A percentile compares a stretch with the other conserved stretches of the same genome.
phyloP scores from a whole-genome alignment of 148 eudicot species.

The Silene conica region DNA sequence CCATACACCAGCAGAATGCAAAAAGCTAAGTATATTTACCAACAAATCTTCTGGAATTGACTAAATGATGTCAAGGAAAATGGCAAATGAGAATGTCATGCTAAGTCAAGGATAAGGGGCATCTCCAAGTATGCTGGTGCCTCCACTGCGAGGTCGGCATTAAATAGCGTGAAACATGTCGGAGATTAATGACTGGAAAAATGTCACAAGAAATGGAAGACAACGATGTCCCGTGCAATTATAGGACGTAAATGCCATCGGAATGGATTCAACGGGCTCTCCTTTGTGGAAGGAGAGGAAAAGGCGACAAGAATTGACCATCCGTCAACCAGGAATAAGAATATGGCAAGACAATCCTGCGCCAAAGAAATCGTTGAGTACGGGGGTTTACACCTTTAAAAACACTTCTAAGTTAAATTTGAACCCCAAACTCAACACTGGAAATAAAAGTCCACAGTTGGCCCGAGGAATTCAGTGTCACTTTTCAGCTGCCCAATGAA shows the following conservation, averaged over 20 bases:
- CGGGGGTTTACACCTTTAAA: slow-evolving; percentile 35
- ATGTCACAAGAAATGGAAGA: slow-evolving; percentile 48
- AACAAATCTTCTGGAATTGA: slow-evolving; percentile 71
- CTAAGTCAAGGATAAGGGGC: slow-evolving; percentile 50
- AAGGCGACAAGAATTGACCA: slow-evolving; percentile 50
- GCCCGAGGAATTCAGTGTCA: slow-evolving; percentile 1
- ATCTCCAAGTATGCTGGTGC: slow-evolving; percentile 53
- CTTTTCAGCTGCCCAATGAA: not conserved
- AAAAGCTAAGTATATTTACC: slow-evolving; percentile 40
- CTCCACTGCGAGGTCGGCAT: slow-evolving; percentile 51
- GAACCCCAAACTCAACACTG: slow-evolving; percentile 31
- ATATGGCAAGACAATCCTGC: slow-evolving; percentile 68
- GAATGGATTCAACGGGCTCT: slow-evolving; percentile 52
- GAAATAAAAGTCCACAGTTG: slow-evolving; percentile 13
- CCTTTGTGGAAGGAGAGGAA: slow-evolving; percentile 58
- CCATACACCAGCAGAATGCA: slow-evolving; percentile 19
- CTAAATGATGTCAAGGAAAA: slow-evolving; percentile 74
- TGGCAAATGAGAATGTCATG: slow-evolving; percentile 69
- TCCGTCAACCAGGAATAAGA: slow-evolving; percentile 50
- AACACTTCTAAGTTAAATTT: slow-evolving; percentile 21
- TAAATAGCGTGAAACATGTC: slow-evolving; percentile 37
- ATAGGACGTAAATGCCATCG: slow-evolving; percentile 43
- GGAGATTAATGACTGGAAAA: slow-evolving; percentile 55
- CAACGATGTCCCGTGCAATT: slow-evolving; percentile 53
- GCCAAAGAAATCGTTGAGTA: slow-evolving; percentile 75